Base-by-base conservation (phyloP, 2,329 filamentous ascomycete species). In the Diaporthe capsici region DNA sequence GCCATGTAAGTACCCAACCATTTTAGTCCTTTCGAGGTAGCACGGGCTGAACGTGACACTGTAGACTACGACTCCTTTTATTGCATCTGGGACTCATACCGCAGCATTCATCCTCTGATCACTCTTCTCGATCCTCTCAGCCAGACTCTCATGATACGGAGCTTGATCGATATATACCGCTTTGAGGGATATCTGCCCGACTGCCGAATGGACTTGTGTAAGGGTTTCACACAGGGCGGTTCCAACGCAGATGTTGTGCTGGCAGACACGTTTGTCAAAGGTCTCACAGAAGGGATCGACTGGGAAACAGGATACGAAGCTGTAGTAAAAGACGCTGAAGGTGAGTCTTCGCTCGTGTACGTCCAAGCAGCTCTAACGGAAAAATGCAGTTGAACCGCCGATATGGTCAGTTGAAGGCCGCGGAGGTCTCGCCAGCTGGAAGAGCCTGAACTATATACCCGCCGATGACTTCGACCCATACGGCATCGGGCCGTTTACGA, bases 161-260 rank as follows among this genome's bases (percentile, higher is more conserved):
- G 90, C 75, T 84, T 95, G 51, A 89, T 95, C 13, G 92, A 94
- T 75, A 94, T 90, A 0, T 95, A 95, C 78, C 87, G 87, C 42
- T 88, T 94, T 78, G 88, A 92, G 78, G 94, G 94, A 0, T 94
- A 91, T 85, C 84, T 95, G 7, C 94, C 94, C 0, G 94, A 95
- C 81, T 95, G 93, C 78, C 90, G 93, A 49, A 95, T 95, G 93
- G 92, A 89, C n/a, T 86, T 95, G 1, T 94, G 90, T 81, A 94
- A 93, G 81, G 94, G 75, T 92, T 90, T 5, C 94, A 94, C 79
- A 85, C 88, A 93, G 82, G 92, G 93, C 6, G 93, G 93, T 0
- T 94, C 92, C 0, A 94, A 94, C 75, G 91, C 92, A 17, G 92
- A 94, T 78, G 87, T 92, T 2, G 86, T 94, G 1, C 84, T 94